Evolutionary conservation across 73 alveolate species (phyloP).

Genomic region (Paramecium tetraurelia): DNA sequence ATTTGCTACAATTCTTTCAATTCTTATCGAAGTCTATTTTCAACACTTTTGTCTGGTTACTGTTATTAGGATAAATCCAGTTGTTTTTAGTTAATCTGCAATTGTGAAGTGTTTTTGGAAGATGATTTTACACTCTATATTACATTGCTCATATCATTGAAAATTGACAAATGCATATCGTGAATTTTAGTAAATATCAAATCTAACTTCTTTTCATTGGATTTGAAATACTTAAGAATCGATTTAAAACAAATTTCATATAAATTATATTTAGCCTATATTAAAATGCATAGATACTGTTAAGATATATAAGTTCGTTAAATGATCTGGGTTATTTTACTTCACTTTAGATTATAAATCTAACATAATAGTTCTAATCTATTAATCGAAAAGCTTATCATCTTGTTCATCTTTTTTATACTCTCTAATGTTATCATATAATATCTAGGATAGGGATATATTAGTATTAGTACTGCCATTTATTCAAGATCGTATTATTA

Average conservation of each 20-base stretch:
- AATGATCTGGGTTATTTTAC: neutral
- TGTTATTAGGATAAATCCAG: neutral
- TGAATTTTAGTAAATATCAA: constrained; percentile 34
- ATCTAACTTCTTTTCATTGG: constrained; percentile 46
- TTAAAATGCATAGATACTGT: neutral
- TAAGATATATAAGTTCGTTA: constrained; percentile 6
- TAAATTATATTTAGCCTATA: constrained; percentile 54
- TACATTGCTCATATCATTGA: constrained; percentile 1
- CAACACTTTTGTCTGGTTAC: neutral
- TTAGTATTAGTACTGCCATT: constrained; percentile 3
- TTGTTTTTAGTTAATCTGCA: neutral
- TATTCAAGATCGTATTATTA: constrained; percentile 53
- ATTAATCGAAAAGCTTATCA: constrained; percentile 41
- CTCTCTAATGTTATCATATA: neutral
- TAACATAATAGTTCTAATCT: constrained; percentile 20
- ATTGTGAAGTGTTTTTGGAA: neutral
- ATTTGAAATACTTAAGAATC: neutral
- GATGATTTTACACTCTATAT: neutral
- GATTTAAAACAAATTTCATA: constrained; percentile 56
- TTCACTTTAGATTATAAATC: constrained; percentile 51
- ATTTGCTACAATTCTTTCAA: neutral
- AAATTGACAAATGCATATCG: neutral
- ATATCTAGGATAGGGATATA: neutral
- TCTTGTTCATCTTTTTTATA: constrained; percentile 21
- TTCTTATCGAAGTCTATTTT: neutral